Percentiles rank a stretch among this genome's conserved stretches.
Conservation (phyloP, 73 alveolate genomes). For the Paramecium sexaurelia region DNA sequence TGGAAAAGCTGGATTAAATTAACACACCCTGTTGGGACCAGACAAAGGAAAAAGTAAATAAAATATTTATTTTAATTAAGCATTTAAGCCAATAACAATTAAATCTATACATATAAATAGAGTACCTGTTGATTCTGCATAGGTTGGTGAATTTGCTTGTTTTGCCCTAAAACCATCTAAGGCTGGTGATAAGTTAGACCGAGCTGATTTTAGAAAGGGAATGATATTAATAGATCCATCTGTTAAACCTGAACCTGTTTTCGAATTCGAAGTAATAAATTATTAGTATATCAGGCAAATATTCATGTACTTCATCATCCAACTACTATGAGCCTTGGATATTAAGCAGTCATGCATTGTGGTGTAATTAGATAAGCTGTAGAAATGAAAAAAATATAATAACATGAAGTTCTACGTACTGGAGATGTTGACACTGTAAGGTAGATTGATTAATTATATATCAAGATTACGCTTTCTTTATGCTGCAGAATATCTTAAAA, state of each 20-base stretch:
- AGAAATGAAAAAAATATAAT: slow-evolving; percentile 32
- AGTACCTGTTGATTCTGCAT: slow-evolving; percentile 82
- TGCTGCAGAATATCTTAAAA: slow-evolving; percentile 48
- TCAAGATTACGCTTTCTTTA: not conserved
- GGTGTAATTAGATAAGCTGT: slow-evolving; percentile 59
- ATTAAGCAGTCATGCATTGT: slow-evolving; percentile 58
- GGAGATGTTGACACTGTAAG: slow-evolving; percentile 49
- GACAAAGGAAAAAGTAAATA: slow-evolving; percentile 72
- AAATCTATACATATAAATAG: slow-evolving; percentile 89
- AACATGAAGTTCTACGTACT: slow-evolving; percentile 11
- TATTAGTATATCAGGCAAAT: slow-evolving; percentile 71
- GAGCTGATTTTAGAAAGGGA: slow-evolving; percentile 92
- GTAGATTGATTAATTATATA: not conserved
- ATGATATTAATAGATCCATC: slow-evolving; percentile 85
- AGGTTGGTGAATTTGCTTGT: slow-evolving; percentile 90
- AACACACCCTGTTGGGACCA: slow-evolving; percentile 88
- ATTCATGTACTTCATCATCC: slow-evolving; percentile 97
- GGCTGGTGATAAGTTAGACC: slow-evolving; percentile 86
- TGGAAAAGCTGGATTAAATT: slow-evolving; percentile 83
- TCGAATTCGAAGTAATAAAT: slow-evolving; percentile 79
- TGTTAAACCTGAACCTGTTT: slow-evolving; percentile 76
- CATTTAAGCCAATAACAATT: slow-evolving; percentile 83
- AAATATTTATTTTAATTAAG: not conserved
- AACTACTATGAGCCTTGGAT: slow-evolving; percentile 80
- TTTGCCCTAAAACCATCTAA: slow-evolving; percentile 88